These are phyloP conservation scores for Fusarium scirpi DNA, from an alignment of 2,329 filamentous ascomycete genomes.

Conservation along the genomic window DNA sequence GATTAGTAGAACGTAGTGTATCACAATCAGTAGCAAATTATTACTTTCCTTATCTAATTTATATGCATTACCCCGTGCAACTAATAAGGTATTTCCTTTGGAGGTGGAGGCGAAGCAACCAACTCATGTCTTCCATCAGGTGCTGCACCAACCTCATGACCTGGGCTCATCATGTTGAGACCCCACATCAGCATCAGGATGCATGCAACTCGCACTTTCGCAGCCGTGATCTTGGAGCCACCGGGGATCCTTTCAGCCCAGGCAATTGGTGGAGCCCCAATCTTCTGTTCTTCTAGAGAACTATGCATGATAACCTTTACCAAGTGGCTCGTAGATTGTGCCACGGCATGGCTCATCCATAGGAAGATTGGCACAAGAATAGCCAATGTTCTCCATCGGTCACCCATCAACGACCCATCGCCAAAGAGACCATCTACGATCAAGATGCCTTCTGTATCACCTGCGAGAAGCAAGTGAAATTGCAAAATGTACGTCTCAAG, in stretches of 20 bases:
- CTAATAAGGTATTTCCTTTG: background rate
- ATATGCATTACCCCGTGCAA: background rate
- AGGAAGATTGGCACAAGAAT: slow-evolving; percentile 45
- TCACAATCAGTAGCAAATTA: too few species aligned
- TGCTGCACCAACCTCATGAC: background rate
- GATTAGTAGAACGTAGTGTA: too few species aligned
- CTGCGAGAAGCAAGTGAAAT: slow-evolving; percentile 71
- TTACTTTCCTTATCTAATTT: too few species aligned
- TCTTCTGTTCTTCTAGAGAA: background rate
- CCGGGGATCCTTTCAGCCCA: background rate
- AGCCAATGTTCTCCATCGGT: slow-evolving; percentile 42
- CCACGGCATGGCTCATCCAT: slow-evolving; percentile 41
- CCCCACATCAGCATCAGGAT: background rate
- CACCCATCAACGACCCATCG: slow-evolving; percentile 36
- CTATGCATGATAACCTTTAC: background rate
- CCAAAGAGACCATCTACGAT: slow-evolving; percentile 39
- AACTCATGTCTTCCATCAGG: background rate
- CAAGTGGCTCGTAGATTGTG: slow-evolving; percentile 33
- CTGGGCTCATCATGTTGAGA: background rate
- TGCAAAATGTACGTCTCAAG: slow-evolving; percentile 71
- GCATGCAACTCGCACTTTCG: background rate
- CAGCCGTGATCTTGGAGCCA: background rate
- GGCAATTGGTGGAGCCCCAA: too few species aligned
- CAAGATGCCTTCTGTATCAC: slow-evolving; percentile 65
- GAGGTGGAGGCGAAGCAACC: background rate